phyloP scores from a whole-genome alignment of 2,329 filamentous ascomycete genomes.

The Cercospora canescens region DNA sequence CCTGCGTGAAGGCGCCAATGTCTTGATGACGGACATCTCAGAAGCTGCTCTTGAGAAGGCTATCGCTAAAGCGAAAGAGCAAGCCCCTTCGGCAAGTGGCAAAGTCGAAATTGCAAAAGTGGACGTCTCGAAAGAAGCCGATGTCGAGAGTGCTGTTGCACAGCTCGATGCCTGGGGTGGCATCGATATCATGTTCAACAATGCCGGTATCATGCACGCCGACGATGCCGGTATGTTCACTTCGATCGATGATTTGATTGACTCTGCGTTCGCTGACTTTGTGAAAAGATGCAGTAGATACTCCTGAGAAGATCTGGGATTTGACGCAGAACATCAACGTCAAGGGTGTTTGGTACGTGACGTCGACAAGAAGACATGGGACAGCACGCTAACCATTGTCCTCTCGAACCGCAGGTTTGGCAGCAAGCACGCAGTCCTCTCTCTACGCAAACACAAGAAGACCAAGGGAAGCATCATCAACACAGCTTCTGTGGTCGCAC shows the following conservation, averaged over 20 bases:
- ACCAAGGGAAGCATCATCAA: constrained; percentile 82
- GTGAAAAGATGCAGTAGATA: constrained; percentile 64
- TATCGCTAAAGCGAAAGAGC: constrained; percentile 69
- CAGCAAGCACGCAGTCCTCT: constrained; percentile 84
- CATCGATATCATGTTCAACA: constrained; percentile 93
- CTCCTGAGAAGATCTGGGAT: constrained; percentile 90
- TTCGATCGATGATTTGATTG: background rate
- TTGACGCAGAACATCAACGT: constrained; percentile 92
- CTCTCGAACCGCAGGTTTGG: constrained; percentile 55
- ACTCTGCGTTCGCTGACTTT: background rate
- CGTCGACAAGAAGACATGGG: no score
- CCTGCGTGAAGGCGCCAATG: constrained; percentile 79
- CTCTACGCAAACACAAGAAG: constrained; percentile 79
- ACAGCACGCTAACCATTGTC: background rate
- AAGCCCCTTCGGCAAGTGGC: constrained; percentile 57
- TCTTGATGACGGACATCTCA: constrained; percentile 85
- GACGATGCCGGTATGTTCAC: constrained; percentile 48
- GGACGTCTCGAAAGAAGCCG: constrained; percentile 83
- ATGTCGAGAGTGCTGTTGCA: constrained; percentile 74
- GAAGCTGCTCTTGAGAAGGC: constrained; percentile 75
- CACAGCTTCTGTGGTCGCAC: constrained; percentile 83
- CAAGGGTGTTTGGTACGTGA: constrained; percentile 79
- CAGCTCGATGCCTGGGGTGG: constrained; percentile 81
- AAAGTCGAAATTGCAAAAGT: constrained; percentile 65
- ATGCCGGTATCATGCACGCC: constrained; percentile 94